A percentile compares a stretch with the other conserved stretches of the same genome.
phyloP scores from a whole-genome alignment of 1,284 basidiomycete genomes.

The Cryptococcus sp. region DNA sequence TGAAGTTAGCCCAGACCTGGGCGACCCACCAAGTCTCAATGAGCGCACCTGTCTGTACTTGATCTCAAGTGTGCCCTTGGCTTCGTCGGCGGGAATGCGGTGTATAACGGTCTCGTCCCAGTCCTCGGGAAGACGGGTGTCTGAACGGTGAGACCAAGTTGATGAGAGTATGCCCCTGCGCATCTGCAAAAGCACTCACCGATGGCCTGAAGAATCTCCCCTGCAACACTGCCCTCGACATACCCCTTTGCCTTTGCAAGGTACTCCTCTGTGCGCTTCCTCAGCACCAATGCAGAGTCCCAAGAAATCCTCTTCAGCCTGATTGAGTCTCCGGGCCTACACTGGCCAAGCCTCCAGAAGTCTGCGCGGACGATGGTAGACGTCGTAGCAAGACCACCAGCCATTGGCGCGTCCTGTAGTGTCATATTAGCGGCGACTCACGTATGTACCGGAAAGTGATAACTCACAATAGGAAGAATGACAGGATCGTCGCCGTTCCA shows the following conservation, averaged over 20 bases:
- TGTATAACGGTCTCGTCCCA: slow-evolving; percentile 49
- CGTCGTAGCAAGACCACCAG: slow-evolving; percentile 28
- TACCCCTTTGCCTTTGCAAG: slow-evolving; percentile 36
- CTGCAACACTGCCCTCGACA: slow-evolving; percentile 5
- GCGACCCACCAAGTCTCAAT: too few relatives aligned
- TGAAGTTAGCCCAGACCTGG: not conserved
- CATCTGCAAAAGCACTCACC: not conserved
- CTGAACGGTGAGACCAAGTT: too few relatives aligned
- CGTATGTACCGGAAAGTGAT: too few relatives aligned
- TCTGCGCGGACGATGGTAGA: slow-evolving; percentile 35
- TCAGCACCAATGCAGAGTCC: slow-evolving; percentile 45
- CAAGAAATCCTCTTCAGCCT: slow-evolving; percentile 44
- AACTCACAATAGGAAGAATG: slow-evolving; percentile 57
- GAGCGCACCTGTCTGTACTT: slow-evolving; percentile 25
- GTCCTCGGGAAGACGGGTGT: slow-evolving; percentile 21
- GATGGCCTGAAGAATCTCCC: slow-evolving; percentile 8
- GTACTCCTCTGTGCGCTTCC: slow-evolving; percentile 41
- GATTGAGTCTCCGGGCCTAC: slow-evolving; percentile 39
- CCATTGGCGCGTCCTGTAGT: slow-evolving; percentile 29
- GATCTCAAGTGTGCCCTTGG: slow-evolving; percentile 22
- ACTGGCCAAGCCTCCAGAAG: slow-evolving; percentile 43
- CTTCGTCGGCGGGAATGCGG: slow-evolving; percentile 27
- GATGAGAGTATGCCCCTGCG: too few relatives aligned
- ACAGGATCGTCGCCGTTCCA: slow-evolving; percentile 71
- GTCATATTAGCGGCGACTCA: slow-evolving; percentile 4